A percentile compares a stretch with the other conserved stretches of the same genome.
phyloP scores from a whole-genome alignment of 2,329 filamentous ascomycete species.

The Ophiostoma montium region DNA sequence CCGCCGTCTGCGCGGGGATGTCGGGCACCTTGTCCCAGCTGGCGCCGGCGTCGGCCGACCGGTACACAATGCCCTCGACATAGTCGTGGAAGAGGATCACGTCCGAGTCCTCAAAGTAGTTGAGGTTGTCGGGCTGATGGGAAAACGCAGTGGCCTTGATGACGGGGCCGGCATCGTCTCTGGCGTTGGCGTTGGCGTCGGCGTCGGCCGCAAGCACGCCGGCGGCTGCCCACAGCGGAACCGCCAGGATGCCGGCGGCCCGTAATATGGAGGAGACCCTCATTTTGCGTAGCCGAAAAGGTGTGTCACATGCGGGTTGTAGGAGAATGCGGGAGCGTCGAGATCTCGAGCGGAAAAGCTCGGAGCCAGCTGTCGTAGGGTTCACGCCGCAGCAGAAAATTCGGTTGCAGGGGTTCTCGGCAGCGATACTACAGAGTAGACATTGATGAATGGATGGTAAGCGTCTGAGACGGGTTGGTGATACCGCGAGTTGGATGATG shows the following conservation, averaged over 20 bases:
- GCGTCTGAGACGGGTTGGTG: too few species aligned
- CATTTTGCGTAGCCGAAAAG: constrained; percentile 30
- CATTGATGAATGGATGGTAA: too few species aligned
- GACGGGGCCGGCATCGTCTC: constrained; percentile 34
- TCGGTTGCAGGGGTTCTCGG: too few species aligned
- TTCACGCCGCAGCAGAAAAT: too few species aligned
- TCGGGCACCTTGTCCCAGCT: constrained; percentile 55
- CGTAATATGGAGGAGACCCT: constrained; percentile 33
- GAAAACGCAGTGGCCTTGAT: constrained; percentile 54
- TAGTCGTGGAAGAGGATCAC: constrained; percentile 62
- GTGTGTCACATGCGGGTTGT: constrained; percentile 4
- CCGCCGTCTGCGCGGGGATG: constrained; percentile 47
- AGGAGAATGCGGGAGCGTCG: neutral
- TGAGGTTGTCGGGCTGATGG: constrained; percentile 51
- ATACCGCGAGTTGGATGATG: too few species aligned
- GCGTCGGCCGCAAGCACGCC: constrained; percentile 29
- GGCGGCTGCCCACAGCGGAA: constrained; percentile 19
- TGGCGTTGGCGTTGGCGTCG: neutral
- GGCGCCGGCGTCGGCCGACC: constrained; percentile 68
- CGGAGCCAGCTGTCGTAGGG: too few species aligned
- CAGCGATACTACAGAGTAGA: too few species aligned
- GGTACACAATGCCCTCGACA: constrained; percentile 50
- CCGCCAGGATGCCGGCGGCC: constrained; percentile 38
- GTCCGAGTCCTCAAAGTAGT: constrained; percentile 87
- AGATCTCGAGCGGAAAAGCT: neutral